These are phyloP conservation scores for Sutorius australiensis DNA, from an alignment of 768 basidiomycete genomes.

Conservation along the genomic window DNA sequence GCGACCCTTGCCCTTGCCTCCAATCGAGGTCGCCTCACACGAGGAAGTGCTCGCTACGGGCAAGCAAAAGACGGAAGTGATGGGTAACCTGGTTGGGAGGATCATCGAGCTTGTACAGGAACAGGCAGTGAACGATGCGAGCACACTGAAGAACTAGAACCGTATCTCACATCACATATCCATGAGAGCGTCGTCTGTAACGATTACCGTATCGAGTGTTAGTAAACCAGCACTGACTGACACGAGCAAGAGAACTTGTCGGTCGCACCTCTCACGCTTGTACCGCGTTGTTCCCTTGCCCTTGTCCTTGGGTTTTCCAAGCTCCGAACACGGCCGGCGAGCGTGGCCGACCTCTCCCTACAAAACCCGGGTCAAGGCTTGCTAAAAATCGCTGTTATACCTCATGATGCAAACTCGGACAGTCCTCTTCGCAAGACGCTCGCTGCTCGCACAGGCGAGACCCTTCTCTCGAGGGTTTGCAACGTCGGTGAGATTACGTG, in stretches of 20 bases:
- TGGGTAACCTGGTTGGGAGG: conserved; percentile 65
- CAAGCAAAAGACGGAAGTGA: conserved; percentile 62
- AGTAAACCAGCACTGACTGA: not conserved
- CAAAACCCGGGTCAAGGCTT: conserved; percentile 12
- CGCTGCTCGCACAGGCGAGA: conserved; percentile 21
- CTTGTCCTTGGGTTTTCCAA: not conserved
- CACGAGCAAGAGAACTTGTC: not conserved
- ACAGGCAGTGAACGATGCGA: conserved; percentile 9
- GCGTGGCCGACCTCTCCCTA: conserved; percentile 12
- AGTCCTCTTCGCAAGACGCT: conserved; percentile 25
- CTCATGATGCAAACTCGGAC: conserved; percentile 22
- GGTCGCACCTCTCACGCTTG: conserved; percentile 20
- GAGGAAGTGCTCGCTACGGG: conserved; percentile 73
- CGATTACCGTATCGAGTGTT: not conserved
- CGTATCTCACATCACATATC: not conserved
- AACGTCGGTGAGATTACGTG: conserved; percentile 27
- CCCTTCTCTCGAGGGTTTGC: conserved; percentile 27
- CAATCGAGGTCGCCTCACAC: conserved; percentile 59
- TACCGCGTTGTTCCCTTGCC: conserved; percentile 15
- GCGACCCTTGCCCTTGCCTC: conserved; percentile 39
- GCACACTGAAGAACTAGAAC: conserved; percentile 2
- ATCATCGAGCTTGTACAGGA: conserved; percentile 47
- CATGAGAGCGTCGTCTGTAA: not conserved
- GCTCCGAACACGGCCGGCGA: conserved; percentile 24
- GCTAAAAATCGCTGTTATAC: conserved; percentile 11